Evolutionary conservation across 2,329 filamentous ascomycete species (phyloP).

Genomic region (Colletotrichum sp.): DNA sequence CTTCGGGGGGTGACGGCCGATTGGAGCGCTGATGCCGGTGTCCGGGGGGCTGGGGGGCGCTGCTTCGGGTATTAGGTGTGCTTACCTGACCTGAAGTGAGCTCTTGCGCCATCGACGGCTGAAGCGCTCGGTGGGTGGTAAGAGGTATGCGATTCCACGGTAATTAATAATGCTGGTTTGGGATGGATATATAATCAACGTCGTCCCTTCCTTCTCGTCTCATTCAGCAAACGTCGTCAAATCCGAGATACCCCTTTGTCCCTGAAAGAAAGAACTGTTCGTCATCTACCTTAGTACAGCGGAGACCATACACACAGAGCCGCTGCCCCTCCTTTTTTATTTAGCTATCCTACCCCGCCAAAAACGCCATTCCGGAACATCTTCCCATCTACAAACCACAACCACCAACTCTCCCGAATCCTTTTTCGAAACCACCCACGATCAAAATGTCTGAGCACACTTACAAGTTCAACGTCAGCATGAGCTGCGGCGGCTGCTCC

Average conservation of each 20-base stretch:
- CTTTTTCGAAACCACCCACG: background rate
- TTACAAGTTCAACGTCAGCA: constrained; percentile 94
- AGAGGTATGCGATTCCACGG: background rate
- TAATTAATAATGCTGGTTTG: constrained; percentile 18
- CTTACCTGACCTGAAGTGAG: background rate
- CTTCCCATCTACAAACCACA: constrained; percentile 5
- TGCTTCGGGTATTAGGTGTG: background rate
- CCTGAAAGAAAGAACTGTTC: background rate
- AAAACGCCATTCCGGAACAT: constrained; percentile 8
- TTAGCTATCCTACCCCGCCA: constrained; percentile 16
- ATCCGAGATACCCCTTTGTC: background rate
- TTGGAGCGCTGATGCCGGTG: background rate
- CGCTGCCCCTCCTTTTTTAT: constrained; percentile 15
- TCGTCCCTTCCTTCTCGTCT: background rate
- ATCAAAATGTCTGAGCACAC: constrained; percentile 78
- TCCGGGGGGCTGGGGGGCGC: background rate
- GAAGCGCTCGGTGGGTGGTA: background rate
- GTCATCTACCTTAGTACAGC: background rate
- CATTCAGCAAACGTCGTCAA: background rate
- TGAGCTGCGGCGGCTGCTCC: constrained; percentile 97
- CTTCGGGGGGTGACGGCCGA: background rate
- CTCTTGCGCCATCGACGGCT: constrained; percentile 19
- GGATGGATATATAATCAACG: constrained; percentile 11
- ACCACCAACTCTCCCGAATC: background rate
- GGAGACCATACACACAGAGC: background rate